A percentile compares a stretch with the other conserved stretches of the same genome.
Conservation (phyloP, 2,329 filamentous ascomycete genomes). For the Ophiostoma angusticollis region DNA sequence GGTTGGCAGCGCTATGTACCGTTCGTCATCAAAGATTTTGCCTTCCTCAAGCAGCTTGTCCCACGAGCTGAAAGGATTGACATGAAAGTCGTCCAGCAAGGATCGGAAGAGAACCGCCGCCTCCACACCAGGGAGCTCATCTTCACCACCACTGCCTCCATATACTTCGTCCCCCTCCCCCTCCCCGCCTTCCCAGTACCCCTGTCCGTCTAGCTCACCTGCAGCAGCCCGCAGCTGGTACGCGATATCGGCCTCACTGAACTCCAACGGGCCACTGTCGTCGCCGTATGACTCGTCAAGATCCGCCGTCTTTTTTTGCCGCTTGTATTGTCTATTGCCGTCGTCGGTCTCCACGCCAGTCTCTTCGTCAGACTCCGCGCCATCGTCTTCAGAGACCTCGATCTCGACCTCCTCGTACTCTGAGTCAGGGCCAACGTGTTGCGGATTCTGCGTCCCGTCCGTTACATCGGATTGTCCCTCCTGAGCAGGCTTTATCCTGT, state of each 20-base stretch:
- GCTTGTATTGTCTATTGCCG: slow-evolving; percentile 22
- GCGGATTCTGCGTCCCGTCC: too few species aligned
- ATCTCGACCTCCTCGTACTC: slow-evolving; percentile 73
- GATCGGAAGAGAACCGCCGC: slow-evolving; percentile 70
- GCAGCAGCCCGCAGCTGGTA: slow-evolving; percentile 80
- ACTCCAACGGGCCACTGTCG: slow-evolving; percentile 51
- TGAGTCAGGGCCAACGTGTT: slow-evolving; percentile 54
- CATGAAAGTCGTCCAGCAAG: slow-evolving; percentile 65
- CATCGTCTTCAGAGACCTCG: slow-evolving; percentile 42
- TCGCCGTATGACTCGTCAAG: slow-evolving; percentile 33
- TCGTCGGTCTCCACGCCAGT: slow-evolving; percentile 40
- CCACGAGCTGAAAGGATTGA: slow-evolving; percentile 86
- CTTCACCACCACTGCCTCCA: slow-evolving; percentile 52
- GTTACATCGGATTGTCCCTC: too few species aligned
- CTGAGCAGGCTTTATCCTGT: neutral
- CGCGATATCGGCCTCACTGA: slow-evolving; percentile 88
- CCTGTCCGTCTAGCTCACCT: slow-evolving; percentile 59
- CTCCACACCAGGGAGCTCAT: slow-evolving; percentile 60
- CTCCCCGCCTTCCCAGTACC: slow-evolving; percentile 58
- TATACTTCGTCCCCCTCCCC: too few species aligned
- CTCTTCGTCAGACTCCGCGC: slow-evolving; percentile 34
- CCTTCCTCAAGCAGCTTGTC: slow-evolving; percentile 78
- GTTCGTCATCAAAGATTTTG: slow-evolving; percentile 67
- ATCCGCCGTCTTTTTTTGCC: slow-evolving; percentile 35
- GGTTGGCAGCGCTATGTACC: slow-evolving; percentile 72